These are phyloP conservation scores for Nakataea oryzae DNA, from an alignment of 2,329 filamentous ascomycete genomes.

Conservation along the genomic window DNA sequence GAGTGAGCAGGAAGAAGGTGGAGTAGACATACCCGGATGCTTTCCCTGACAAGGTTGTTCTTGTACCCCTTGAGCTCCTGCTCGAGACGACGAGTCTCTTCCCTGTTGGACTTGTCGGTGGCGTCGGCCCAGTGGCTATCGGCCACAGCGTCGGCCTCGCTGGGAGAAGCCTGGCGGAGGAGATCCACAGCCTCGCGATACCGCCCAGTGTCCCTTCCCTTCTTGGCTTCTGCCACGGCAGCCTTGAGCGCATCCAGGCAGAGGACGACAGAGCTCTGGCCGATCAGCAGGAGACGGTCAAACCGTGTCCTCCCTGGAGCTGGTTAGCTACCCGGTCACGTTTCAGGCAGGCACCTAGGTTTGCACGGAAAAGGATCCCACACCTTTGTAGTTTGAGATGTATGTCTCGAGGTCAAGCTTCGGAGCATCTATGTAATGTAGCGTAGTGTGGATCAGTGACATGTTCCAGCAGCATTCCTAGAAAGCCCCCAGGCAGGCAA, in stretches of 20 bases:
- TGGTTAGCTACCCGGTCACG: slow-evolving; percentile 2
- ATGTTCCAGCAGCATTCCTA: neutral
- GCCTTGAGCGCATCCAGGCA: slow-evolving; percentile 71
- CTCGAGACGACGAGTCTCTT: slow-evolving; percentile 68
- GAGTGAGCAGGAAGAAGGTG: neutral
- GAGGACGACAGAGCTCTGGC: slow-evolving; percentile 64
- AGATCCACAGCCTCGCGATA: slow-evolving; percentile 62
- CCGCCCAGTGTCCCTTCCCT: slow-evolving; percentile 58
- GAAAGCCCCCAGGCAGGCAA: slow-evolving; percentile 1
- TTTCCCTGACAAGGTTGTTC: slow-evolving; percentile 95
- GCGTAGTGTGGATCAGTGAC: neutral
- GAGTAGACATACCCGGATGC: slow-evolving; percentile 61
- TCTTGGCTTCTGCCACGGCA: slow-evolving; percentile 66
- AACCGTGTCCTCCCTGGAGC: slow-evolving; percentile 64
- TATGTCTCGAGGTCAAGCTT: slow-evolving; percentile 90
- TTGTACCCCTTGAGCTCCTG: slow-evolving; percentile 84
- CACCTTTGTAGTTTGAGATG: slow-evolving; percentile 80
- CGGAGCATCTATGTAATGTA: slow-evolving; percentile 50
- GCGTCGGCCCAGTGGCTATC: slow-evolving; percentile 69
- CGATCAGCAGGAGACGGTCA: slow-evolving; percentile 74
- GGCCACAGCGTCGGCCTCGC: slow-evolving; percentile 54
- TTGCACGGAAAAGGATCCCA: slow-evolving; percentile 8
- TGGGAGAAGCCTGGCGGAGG: slow-evolving; percentile 52
- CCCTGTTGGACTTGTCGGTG: slow-evolving; percentile 54
- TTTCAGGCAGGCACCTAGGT: neutral